A percentile compares a stretch with the other conserved stretches of the same genome.
phyloP scores from a whole-genome alignment of 495 filamentous ascomycete genomes.

The Penicillium ucsense region DNA sequence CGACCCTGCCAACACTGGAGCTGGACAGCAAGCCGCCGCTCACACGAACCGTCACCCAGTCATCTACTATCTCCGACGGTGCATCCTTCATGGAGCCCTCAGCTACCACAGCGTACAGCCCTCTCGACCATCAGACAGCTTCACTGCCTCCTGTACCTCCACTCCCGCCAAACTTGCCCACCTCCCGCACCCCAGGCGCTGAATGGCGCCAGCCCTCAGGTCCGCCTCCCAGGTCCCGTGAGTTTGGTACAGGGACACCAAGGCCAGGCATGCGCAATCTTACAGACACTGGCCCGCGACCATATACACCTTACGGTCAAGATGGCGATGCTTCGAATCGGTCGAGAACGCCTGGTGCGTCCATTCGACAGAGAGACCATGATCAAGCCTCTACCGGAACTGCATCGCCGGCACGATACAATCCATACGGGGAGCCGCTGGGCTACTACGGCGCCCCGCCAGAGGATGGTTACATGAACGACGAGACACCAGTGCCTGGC shows the following conservation, averaged over 20 bases:
- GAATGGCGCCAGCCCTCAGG: constrained; percentile 7
- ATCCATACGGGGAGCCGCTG: not conserved
- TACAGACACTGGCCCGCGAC: constrained; percentile 5
- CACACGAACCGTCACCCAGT: constrained; percentile 14
- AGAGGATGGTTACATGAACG: not conserved
- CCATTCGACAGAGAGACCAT: constrained; percentile 2
- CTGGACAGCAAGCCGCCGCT: constrained; percentile 15
- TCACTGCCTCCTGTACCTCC: constrained; percentile 16
- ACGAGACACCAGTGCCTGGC: not conserved
- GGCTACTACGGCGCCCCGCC: constrained; percentile 2
- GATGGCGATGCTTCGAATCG: constrained; percentile 10
- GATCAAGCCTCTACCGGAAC: not conserved
- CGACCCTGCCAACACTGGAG: constrained; percentile 17
- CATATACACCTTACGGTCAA: constrained; percentile 7
- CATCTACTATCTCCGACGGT: constrained; percentile 17
- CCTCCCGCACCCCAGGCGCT: constrained; percentile 3
- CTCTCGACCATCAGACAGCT: constrained; percentile 10
- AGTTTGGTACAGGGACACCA: not conserved
- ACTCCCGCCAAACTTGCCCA: constrained; percentile 7
- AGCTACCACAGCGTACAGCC: constrained; percentile 17
- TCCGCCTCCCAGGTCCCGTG: constrained; percentile 3
- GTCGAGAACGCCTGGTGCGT: not conserved
- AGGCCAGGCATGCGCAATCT: constrained; percentile 9
- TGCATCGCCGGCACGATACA: not conserved
- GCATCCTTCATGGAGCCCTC: constrained; percentile 13